These are phyloP conservation scores for Epipyxis sp. DNA, from an alignment of 108 stramenopile species.

Conservation along the genomic window DNA sequence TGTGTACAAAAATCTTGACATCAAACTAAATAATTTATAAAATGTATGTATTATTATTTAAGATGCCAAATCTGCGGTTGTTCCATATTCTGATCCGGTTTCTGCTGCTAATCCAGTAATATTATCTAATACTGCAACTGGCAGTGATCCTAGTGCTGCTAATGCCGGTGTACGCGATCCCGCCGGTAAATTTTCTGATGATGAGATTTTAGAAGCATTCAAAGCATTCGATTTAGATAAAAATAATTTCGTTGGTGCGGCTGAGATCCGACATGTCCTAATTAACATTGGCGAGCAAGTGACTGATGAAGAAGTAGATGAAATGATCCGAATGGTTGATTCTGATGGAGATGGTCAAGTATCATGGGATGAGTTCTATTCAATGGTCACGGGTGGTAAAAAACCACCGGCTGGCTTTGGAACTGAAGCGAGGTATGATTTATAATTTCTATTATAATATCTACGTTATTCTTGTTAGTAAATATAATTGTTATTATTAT, in stretches of 20 bases:
- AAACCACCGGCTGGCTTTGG: constrained; percentile 65
- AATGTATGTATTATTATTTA: too few relatives aligned
- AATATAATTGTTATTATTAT: too few relatives aligned
- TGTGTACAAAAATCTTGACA: too few relatives aligned
- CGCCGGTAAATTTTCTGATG: constrained; percentile 71
- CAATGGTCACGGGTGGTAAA: constrained; percentile 67
- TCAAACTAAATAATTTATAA: too few relatives aligned
- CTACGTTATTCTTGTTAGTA: too few relatives aligned
- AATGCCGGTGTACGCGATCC: constrained; percentile 54
- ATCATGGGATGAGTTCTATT: constrained; percentile 70
- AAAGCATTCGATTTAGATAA: constrained; percentile 70
- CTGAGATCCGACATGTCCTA: constrained; percentile 70
- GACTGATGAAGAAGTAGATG: constrained; percentile 75
- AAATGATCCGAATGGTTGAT: constrained; percentile 77
- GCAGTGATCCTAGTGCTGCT: neutral
- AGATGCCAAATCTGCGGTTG: too few relatives aligned
- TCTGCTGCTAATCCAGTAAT: too few relatives aligned
- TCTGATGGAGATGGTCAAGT: constrained; percentile 72
- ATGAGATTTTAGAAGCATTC: constrained; percentile 75
- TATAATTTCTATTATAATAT: too few relatives aligned
- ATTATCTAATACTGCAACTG: too few relatives aligned
- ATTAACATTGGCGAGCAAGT: constrained; percentile 72
- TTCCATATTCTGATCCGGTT: too few relatives aligned
- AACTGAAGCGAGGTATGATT: constrained; percentile 18
- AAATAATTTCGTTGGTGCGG: constrained; percentile 73